These are phyloP conservation scores for Cercospora zeina DNA, from an alignment of 2,329 filamentous ascomycete genomes.

Conservation along the genomic window DNA sequence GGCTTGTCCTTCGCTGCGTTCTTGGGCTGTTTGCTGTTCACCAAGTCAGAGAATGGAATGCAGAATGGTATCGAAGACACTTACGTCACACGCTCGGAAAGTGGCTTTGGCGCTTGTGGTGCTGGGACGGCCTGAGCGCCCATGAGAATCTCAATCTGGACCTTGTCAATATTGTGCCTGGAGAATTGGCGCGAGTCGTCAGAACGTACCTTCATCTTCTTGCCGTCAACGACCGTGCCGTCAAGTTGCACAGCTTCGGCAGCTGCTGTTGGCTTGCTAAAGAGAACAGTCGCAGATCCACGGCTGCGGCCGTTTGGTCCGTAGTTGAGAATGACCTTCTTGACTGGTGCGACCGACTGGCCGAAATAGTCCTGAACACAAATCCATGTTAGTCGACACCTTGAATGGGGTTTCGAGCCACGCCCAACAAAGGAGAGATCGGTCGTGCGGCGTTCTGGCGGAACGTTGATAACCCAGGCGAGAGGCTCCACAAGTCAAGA, in stretches of 20 bases:
- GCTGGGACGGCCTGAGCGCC: slow-evolving; percentile 63
- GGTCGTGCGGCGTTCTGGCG: not conserved
- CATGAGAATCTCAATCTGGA: slow-evolving; percentile 87
- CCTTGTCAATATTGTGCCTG: slow-evolving; percentile 2
- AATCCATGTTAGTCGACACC: slow-evolving; percentile 61
- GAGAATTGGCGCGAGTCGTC: not conserved
- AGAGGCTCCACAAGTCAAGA: slow-evolving; percentile 5
- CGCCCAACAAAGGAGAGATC: slow-evolving; percentile 10
- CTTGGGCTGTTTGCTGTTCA: slow-evolving; percentile 38
- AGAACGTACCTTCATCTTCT: slow-evolving; percentile 78
- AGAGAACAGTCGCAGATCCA: slow-evolving; percentile 87
- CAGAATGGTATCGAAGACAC: slow-evolving; percentile 37
- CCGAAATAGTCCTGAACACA: slow-evolving; percentile 87
- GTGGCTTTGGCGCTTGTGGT: slow-evolving; percentile 67
- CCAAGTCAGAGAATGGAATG: slow-evolving; percentile 24
- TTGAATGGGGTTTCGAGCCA: slow-evolving; percentile 4
- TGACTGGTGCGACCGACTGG: slow-evolving; percentile 84
- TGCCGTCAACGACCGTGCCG: slow-evolving; percentile 83
- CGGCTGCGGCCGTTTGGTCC: slow-evolving; percentile 89
- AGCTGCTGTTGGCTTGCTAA: slow-evolving; percentile 77
- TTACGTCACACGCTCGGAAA: slow-evolving; percentile 82
- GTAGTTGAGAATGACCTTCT: slow-evolving; percentile 87
- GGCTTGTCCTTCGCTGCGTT: slow-evolving; percentile 36
- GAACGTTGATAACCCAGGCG: not conserved
- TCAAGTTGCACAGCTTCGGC: slow-evolving; percentile 84